Evolutionary conservation across 164 flowering plant genomes (phyloP).

Genomic region (Vitis amurensis): DNA sequence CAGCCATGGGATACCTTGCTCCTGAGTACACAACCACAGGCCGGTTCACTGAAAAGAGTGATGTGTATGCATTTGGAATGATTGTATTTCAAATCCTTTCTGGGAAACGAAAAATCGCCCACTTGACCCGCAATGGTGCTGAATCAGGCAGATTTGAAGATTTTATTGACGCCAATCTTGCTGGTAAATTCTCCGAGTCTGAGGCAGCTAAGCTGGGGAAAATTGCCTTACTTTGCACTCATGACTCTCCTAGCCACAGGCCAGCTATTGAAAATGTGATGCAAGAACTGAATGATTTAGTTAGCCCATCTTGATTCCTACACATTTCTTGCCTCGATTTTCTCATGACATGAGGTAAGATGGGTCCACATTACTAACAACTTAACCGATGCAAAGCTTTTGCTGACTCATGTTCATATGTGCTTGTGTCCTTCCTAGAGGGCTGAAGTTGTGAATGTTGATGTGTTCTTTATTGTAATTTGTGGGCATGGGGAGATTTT

Average conservation of each 20-base stretch:
- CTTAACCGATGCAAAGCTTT: not conserved
- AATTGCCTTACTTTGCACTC: slow-evolving; percentile 69
- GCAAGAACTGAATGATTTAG: slow-evolving; percentile 49
- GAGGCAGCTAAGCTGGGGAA: slow-evolving; percentile 66
- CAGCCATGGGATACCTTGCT: slow-evolving; percentile 97
- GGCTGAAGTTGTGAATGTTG: slow-evolving; percentile 1
- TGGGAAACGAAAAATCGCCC: slow-evolving; percentile 58
- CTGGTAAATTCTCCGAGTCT: slow-evolving; percentile 54
- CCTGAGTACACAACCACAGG: slow-evolving; percentile 93
- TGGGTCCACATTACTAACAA: not conserved
- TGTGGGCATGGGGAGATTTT: not conserved
- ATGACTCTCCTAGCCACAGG: slow-evolving; percentile 62
- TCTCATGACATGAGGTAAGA: slow-evolving; percentile 13
- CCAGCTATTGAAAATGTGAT: slow-evolving; percentile 64
- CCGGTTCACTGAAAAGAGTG: slow-evolving; percentile 85
- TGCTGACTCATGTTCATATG: not conserved
- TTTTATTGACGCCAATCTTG: slow-evolving; percentile 67
- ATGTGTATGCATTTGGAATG: slow-evolving; percentile 87
- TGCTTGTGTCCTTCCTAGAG: not conserved
- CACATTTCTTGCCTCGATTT: slow-evolving; percentile 18
- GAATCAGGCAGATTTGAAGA: slow-evolving; percentile 56
- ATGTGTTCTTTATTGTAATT: slow-evolving; percentile 2
- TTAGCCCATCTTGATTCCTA: slow-evolving; percentile 17
- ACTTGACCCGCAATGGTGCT: slow-evolving; percentile 39
- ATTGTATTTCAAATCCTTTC: slow-evolving; percentile 70